Percentiles rank a stretch among this genome's conserved stretches.
Conservation (phyloP, 768 basidiomycete species). For the Podaxis pistillaris region DNA sequence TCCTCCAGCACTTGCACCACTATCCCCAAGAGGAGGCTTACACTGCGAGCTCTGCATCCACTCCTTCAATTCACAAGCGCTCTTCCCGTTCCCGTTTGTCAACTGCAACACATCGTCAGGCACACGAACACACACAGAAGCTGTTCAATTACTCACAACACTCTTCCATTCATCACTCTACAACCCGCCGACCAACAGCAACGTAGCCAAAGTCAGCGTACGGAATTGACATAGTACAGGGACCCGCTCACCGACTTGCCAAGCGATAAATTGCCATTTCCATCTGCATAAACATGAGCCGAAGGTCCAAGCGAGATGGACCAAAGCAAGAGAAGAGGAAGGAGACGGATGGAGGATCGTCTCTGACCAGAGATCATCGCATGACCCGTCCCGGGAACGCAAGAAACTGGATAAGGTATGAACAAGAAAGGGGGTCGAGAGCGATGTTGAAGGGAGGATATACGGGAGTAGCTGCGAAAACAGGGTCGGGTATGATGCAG, state of each 20-base stretch:
- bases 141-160: neutral
- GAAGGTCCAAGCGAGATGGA: neutral
- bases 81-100: neutral
- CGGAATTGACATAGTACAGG: neutral
- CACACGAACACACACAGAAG: neutral
- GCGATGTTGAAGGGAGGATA: neutral
- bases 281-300: neutral
- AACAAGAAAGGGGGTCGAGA: neutral
- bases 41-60: neutral
- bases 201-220: neutral
- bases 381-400: neutral
- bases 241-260: neutral
- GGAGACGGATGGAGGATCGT: neutral
- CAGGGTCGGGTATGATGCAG: neutral
- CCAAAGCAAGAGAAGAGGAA: neutral
- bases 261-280: neutral
- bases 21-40: neutral
- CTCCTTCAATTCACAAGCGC: neutral
- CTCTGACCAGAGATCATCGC: constrained; percentile 3
- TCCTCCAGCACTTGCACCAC: neutral
- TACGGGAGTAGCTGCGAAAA: neutral
- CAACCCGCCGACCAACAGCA: neutral
- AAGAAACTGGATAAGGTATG: neutral
- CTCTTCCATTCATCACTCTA: neutral
- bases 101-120: neutral